Evolutionary conservation across 352 stramenopile genomes (phyloP).

Genomic region (Pythium inflatum): DNA sequence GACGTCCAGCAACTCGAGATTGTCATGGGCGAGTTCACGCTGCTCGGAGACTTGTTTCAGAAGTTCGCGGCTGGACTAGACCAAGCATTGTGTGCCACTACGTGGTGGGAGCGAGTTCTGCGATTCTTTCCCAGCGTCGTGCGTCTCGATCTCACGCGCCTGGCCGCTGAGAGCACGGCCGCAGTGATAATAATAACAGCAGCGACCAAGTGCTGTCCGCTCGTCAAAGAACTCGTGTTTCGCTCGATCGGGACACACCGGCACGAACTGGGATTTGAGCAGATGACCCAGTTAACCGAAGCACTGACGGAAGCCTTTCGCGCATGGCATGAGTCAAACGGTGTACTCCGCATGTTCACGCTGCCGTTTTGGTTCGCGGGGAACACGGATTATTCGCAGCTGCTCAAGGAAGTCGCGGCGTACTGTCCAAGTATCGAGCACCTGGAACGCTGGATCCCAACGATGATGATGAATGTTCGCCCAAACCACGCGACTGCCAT

Average conservation of each 20-base stretch:
- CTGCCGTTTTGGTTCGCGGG: background rate
- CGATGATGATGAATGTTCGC: too few relatives aligned
- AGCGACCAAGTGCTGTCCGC: background rate
- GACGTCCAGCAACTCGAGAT: background rate
- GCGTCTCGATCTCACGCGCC: background rate
- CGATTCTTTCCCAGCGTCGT: background rate
- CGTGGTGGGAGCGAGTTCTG: background rate
- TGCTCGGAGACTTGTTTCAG: background rate
- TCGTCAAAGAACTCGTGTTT: background rate
- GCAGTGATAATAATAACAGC: background rate
- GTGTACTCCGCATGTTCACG: background rate
- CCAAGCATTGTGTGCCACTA: background rate
- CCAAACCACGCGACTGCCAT: too few relatives aligned
- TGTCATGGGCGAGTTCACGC: background rate
- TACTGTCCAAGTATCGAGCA: slow-evolving; percentile 11
- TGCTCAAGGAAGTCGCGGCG: background rate
- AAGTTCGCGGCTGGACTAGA: background rate
- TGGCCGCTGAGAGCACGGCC: background rate
- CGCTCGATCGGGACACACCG: too few relatives aligned
- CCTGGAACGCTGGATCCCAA: background rate
- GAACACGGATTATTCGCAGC: background rate
- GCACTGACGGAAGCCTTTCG: background rate
- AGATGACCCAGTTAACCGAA: too few relatives aligned
- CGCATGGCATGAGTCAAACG: background rate
- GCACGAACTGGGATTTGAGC: too few relatives aligned